Percentiles rank a stretch among this genome's conserved stretches.
Evolutionary conservation across 106 monocot genomes (phyloP).

Genomic region (Alisma plantagoaquatica): DNA sequence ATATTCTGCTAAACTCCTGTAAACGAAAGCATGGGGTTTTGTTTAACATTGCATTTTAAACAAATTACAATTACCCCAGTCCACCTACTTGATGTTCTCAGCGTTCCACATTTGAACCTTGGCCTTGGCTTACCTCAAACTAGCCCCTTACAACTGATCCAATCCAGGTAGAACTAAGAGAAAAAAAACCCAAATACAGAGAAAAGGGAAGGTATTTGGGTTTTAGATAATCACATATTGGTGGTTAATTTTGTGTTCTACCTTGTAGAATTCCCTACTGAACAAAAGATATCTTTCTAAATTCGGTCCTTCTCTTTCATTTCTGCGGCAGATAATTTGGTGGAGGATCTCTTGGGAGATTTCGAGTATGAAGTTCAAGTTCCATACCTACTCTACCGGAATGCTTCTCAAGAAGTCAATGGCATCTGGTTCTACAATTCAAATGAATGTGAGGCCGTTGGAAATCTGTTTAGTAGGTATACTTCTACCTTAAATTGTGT

Average conservation of each 20-base stretch:
- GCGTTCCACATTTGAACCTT: too few relatives aligned
- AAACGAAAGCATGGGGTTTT: not conserved
- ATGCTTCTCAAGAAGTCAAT: constrained; percentile 86
- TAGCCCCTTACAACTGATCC: too few relatives aligned
- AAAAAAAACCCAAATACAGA: too few relatives aligned
- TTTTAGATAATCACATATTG: not conserved
- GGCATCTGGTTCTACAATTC: constrained; percentile 96
- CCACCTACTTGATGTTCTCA: too few relatives aligned
- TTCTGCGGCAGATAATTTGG: constrained; percentile 81
- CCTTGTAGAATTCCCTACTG: not conserved
- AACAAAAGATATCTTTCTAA: not conserved
- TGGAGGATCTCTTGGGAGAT: constrained; percentile 84
- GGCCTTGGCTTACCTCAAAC: not conserved
- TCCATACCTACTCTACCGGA: constrained; percentile 77
- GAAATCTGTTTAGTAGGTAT: constrained; percentile 84
- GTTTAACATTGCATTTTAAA: too few relatives aligned
- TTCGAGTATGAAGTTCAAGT: constrained; percentile 89
- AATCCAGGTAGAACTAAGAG: too few relatives aligned
- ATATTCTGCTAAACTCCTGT: not conserved
- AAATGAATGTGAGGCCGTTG: constrained; percentile 79
- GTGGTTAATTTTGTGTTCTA: not conserved
- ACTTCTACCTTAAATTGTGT: not conserved
- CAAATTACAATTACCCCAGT: too few relatives aligned
- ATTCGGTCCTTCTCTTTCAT: not conserved
- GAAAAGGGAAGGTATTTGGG: too few relatives aligned